Conservation (phyloP, 805 yeast genomes). For the Saccharomycopsis malanga region DNA sequence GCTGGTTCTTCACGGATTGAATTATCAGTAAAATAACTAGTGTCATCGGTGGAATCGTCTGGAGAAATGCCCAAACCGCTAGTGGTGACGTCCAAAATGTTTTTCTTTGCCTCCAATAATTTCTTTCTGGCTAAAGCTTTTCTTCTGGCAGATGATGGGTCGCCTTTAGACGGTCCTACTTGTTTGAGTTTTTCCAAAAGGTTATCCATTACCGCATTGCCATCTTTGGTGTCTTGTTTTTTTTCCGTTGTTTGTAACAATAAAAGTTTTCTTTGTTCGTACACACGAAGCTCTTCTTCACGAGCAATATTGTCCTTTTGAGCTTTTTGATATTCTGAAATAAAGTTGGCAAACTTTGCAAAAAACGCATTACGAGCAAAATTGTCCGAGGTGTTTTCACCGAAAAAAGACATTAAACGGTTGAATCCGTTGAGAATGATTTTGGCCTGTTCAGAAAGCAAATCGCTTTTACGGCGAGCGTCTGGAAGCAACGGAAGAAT, state of each 20-base stretch:
- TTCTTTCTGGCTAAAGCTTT: constrained; percentile 66
- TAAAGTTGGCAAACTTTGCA: constrained; percentile 70
- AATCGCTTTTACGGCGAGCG: constrained; percentile 63
- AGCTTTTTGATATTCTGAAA: constrained; percentile 72
- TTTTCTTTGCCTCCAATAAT: constrained; percentile 35
- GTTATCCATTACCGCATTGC: constrained; percentile 64
- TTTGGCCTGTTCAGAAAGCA: constrained; percentile 56
- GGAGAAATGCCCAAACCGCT: constrained; percentile 12
- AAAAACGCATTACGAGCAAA: constrained; percentile 65
- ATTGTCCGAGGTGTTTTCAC: constrained; percentile 78
- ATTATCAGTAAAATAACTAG: constrained; percentile 2
- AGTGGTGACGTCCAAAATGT: constrained; percentile 22
- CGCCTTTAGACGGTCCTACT: constrained; percentile 38
- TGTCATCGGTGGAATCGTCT: constrained; percentile 3
- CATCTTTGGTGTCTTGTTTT: constrained; percentile 4
- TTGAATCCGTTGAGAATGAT: constrained; percentile 60
- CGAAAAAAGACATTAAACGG: constrained; percentile 71
- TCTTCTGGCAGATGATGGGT: constrained; percentile 68
- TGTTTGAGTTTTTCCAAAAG: constrained; percentile 76
- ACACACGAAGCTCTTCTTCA: constrained; percentile 74
- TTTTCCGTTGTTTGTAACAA: constrained; percentile 40
- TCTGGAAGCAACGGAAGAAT: constrained; percentile 63
- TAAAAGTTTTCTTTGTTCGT: constrained; percentile 68
- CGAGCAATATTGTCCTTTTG: constrained; percentile 67
- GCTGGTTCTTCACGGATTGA: constrained; percentile 20